Evolutionary conservation across 257 asterid species (phyloP), one percentile per base, ranked within the genome.

Genomic region (Solanum clarkiae): DNA sequence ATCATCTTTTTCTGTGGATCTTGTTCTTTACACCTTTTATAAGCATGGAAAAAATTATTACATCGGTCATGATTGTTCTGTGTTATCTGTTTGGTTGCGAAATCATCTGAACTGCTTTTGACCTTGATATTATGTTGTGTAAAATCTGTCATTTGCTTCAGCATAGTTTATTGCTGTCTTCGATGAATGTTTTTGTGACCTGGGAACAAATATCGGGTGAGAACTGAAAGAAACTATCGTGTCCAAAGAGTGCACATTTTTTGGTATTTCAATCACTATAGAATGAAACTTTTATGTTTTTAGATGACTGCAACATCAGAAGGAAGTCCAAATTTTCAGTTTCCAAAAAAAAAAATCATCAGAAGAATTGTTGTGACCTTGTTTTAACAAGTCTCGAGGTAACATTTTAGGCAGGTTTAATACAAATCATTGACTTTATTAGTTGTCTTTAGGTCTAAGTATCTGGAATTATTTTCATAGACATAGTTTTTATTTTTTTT

Each of bases 21-120:
- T 63, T 83, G 72, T 86, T 45, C 60, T 54, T 80, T 29, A 57
- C 26, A 77, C 84, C 81, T 83, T 75, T 60, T 84, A 65, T 71
- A 87, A 82, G 79, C 71, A 86, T 74, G 80, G 62, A 57, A 80
- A 69, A 72, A 80, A 56, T 40, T 49, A 69, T 69, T 82, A 82
- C 84, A 87, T 53, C 12, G 20, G 55, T 68, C 79, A 55, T 74
- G 53, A 45, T 81, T 86, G 56, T 81, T 54, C 59, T 44, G 45
- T 65, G 57, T 45, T 82, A 14, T 44, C 79, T 82, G 47, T 82
- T 82, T 62, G 70, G 32, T 14, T 70, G 59, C 26, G 45, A 44
- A 44, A 60, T 53, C 83, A 79, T 53, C 66, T 79, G 66, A 75
- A 16, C 49, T 79, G 83, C 65, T 79, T 29, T 79, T 55, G 83